Base-by-base conservation (phyloP, 2,329 filamentous ascomycete species). In the Phaeophleospora eucalypticola region DNA sequence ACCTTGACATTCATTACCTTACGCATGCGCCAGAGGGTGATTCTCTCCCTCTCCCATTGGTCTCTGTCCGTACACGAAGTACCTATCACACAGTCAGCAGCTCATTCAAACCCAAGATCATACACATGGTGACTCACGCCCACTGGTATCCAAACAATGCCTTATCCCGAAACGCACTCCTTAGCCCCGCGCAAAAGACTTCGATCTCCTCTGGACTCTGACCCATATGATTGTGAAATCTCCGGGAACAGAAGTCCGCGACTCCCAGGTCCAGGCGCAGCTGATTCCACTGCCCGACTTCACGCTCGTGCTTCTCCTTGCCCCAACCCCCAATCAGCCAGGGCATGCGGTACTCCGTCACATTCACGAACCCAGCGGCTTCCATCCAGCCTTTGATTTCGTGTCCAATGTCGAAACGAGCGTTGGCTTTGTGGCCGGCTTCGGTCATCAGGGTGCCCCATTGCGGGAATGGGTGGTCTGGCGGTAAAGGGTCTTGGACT, bases 311-410 rank as follows among this genome's bases (percentile, higher is more conserved):
- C 47, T 54, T 47, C 16, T 59, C 57, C 36, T 57, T 59, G 12
- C 58, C 48, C 59, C 58, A 62, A 14, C 46, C 47, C 15, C 53
- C 51, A 9, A 52, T 54, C 17, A 58, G 52, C 27, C 49, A 52
- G 16, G 56, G 55, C 44, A 58, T 54, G 2, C 48, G 43, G 36
- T 51, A 47, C 43, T 60, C 54, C 4, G 36, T 51, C 14, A 61
- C 58, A 36, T 56, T 52, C 15, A 57, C 45, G 38, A 58, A 62
- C 9, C 60, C 58, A n/a, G 55, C 55, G 10, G 53, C 48, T 29
- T 51, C 43, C 45, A 61, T 45, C 50, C 46, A 52, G 0, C 35
- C 43, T 36, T 55, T 59, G 18, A 54, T 47, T 16, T 53, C 43
- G 16, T 37, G 47, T 14, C 49, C 56, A 33, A 52, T 47, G 19